phyloP scores from a whole-genome alignment of 306 rosid species.

The Malus domestica region ASM211411v1 NC_041805.1:2634501-2635000 shows the following conservation, averaged over 20 bases:
- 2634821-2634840: constrained; percentile 9
- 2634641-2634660: constrained; percentile 35
- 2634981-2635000: not conserved
- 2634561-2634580: constrained; percentile 9
- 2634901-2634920: constrained; percentile 4
- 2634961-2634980: not conserved
- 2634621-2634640: constrained; percentile 63
- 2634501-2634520: constrained; percentile 32
- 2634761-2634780: constrained; percentile 62
- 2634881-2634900: not conserved
- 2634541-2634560: not conserved
- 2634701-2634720: constrained; percentile 47
- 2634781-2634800: constrained; percentile 47
- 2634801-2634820: constrained; percentile 30
- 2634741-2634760: constrained; percentile 57
- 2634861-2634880: not conserved
- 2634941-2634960: constrained; percentile 13
- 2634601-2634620: constrained; percentile 30
- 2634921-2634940: constrained; percentile 11
- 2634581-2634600: not conserved
- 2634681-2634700: constrained; percentile 72
- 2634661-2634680: constrained; percentile 36
- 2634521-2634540: constrained; percentile 17
- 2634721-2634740: constrained; percentile 49
- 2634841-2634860: not conserved